A percentile compares a stretch with the other conserved stretches of the same genome.
Evolutionary conservation across 1,139 yeast genomes (phyloP).

Genomic region (Taiozyma sp.): DNA sequence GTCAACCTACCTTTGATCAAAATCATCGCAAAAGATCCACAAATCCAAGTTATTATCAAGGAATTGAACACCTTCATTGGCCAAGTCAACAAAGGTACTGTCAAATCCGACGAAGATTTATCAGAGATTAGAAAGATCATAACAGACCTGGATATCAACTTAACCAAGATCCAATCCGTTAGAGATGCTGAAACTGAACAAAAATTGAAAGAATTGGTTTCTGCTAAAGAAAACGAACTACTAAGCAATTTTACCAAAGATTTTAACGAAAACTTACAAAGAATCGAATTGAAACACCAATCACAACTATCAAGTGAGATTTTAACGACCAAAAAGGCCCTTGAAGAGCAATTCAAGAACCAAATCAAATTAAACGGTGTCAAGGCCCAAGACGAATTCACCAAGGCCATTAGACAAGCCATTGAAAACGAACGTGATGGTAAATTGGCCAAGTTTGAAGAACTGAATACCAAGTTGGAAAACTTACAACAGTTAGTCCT

Average conservation of each 20-base stretch:
- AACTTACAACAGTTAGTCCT: slow-evolving; percentile 57
- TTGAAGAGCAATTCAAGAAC: slow-evolving; percentile 73
- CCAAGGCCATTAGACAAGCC: slow-evolving; percentile 54
- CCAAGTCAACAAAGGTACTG: slow-evolving; percentile 27
- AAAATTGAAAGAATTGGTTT: slow-evolving; percentile 24
- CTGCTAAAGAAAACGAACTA: slow-evolving; percentile 29
- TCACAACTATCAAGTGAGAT: slow-evolving; percentile 61
- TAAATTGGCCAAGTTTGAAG: slow-evolving; percentile 65
- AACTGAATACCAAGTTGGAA: slow-evolving; percentile 52
- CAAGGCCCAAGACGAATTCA: slow-evolving; percentile 69
- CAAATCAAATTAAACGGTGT: slow-evolving; percentile 68
- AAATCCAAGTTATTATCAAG: slow-evolving; percentile 27
- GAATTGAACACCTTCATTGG: slow-evolving; percentile 31
- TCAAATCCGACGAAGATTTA: slow-evolving; percentile 11
- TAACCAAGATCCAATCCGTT: slow-evolving; percentile 11
- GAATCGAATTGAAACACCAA: slow-evolving; percentile 60
- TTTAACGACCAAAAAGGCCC: slow-evolving; percentile 62
- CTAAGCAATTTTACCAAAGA: slow-evolving; percentile 48
- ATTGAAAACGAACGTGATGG: slow-evolving; percentile 82
- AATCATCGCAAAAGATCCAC: slow-evolving; percentile 26
- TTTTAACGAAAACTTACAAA: slow-evolving; percentile 58
- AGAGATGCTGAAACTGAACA: slow-evolving; percentile 15
- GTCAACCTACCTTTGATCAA: slow-evolving; percentile 26
- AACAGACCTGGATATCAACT: slow-evolving; percentile 9
- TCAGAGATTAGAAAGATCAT: slow-evolving; percentile 12